Base-by-base conservation (phyloP, 371 early-diverging fungal species). In the Mortierella sp. region DNA sequence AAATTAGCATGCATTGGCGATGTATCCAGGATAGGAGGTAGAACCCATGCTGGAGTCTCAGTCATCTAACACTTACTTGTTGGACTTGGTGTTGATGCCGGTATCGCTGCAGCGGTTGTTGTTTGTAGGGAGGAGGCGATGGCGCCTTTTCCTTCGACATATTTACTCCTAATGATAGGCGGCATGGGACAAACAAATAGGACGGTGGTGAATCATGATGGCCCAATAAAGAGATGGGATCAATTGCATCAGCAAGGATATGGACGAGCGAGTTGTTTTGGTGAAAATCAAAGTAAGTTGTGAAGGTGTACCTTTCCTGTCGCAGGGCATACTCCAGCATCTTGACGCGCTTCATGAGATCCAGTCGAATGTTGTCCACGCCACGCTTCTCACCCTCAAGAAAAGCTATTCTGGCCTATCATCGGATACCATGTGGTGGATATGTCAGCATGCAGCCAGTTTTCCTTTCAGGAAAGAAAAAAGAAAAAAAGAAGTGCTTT, bases 291-390 rank as follows among this genome's bases (percentile, higher is more conserved):
- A 52, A 65, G 19, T 23, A 43, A 52, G 9, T n/a, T 1, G 26
- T 25, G 18, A 15, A 23, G 18, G 18, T 18, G 19, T 69, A 64
- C 76, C 76, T 88, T 74, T 93, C 92, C 70, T 91, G 89, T 58
- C 86, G 72, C 56, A 97, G 75, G 15, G 95, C 93, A 81, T 86
- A 94, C 83, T 97, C 96, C 18, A 97, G 84, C 96, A 97, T 94
- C 80, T 94, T 94, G 26, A 95, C 89, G 56, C 96, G 82, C 74
- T 91, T 87, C 83, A 93, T 72, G 59, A 97, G 80, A 82, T 94
- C 94, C n/a, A 86, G 59, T 69, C 91, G 93, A 44, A 91, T 70
- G 65, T 89, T 92, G 64, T 95, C 95, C 46, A 90, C 81, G 14
- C 92, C 95, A 56, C 92, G 84, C 55, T 91, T 84, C 80, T 95